These are phyloP conservation scores for Canariomyces notabilis DNA, from an alignment of 2,329 filamentous ascomycete species.

Conservation along the genomic window DNA sequence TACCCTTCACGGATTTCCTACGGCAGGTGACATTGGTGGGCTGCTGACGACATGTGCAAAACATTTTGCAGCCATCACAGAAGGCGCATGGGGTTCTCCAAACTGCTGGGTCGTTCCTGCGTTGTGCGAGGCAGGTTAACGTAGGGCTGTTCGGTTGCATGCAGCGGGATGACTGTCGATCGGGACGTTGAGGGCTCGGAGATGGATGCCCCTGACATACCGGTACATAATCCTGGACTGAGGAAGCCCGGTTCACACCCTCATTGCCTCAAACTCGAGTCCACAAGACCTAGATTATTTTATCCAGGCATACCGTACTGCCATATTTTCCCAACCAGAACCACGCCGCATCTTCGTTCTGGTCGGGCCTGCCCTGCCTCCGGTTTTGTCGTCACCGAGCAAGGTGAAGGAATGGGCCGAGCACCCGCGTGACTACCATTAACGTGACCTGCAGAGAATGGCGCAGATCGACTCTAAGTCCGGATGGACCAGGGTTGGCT, in stretches of 20 bases:
- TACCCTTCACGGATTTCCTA: too few species aligned
- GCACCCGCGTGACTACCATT: constrained; percentile 11
- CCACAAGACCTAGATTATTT: too few species aligned
- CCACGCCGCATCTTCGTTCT: neutral
- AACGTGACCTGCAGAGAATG: constrained; percentile 6
- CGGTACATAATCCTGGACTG: too few species aligned
- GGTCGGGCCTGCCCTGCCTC: neutral
- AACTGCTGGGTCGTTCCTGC: neutral
- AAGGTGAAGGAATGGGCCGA: constrained; percentile 4
- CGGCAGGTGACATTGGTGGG: too few species aligned
- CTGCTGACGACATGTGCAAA: neutral
- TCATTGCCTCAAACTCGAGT: neutral
- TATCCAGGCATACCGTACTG: neutral
- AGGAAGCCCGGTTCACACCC: too few species aligned
- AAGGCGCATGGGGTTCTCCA: neutral
- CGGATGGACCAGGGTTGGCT: neutral
- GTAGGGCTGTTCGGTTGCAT: neutral
- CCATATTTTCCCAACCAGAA: neutral
- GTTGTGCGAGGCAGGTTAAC: neutral
- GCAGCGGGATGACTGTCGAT: neutral
- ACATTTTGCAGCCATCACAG: too few species aligned
- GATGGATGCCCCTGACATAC: neutral
- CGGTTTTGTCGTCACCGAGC: constrained; percentile 1
- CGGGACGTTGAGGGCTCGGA: too few species aligned
- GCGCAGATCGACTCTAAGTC: neutral